Evolutionary conservation across 2,329 filamentous ascomycete species (phyloP).

Genomic region (Hymenotorrendiella dingleyae): DNA sequence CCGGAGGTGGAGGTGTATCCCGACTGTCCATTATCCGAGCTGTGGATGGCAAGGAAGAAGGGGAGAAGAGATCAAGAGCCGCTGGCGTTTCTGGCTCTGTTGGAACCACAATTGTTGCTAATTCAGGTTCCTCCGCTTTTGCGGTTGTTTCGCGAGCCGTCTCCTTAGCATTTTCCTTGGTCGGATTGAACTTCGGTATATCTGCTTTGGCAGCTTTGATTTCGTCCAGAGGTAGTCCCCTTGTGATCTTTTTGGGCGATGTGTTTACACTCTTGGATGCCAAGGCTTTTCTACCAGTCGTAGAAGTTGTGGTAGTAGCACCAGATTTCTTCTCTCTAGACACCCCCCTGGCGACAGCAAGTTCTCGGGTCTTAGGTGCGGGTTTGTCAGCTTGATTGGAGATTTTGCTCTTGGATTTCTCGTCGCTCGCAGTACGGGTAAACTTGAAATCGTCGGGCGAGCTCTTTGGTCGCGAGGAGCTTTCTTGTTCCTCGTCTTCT

Average conservation of each 20-base stretch:
- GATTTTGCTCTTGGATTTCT: constrained; percentile 12
- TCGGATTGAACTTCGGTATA: constrained; percentile 15
- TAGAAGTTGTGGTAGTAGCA: constrained; percentile 6
- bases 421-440: constrained; percentile 28
- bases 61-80: constrained; percentile 39
- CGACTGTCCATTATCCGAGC: constrained; percentile 25
- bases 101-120: constrained; percentile 29
- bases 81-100: constrained; percentile 32
- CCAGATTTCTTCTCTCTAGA: constrained; percentile 19
- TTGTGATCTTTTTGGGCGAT: constrained; percentile 49
- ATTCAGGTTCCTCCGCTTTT: constrained; percentile 9
- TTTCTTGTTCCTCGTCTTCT: constrained; percentile 44
- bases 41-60: constrained; percentile 44
- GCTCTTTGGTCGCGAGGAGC: constrained; percentile 27
- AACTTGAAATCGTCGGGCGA: constrained; percentile 25
- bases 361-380: constrained; percentile 18
- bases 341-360: constrained; percentile 21
- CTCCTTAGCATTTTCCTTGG: constrained; percentile 16
- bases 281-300: constrained; percentile 25
- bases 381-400: constrained; percentile 13
- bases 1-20: constrained; percentile 55
- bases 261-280: constrained; percentile 48
- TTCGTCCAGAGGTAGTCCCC: constrained; percentile 33
- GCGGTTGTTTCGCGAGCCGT: constrained; percentile 12
- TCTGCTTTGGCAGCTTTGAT: constrained; percentile 36